Percentiles rank a stretch among this genome's conserved stretches.
Evolutionary conservation across 805 yeast species (phyloP).

Genomic region (Tetrapisispora nanseiensis): DNA sequence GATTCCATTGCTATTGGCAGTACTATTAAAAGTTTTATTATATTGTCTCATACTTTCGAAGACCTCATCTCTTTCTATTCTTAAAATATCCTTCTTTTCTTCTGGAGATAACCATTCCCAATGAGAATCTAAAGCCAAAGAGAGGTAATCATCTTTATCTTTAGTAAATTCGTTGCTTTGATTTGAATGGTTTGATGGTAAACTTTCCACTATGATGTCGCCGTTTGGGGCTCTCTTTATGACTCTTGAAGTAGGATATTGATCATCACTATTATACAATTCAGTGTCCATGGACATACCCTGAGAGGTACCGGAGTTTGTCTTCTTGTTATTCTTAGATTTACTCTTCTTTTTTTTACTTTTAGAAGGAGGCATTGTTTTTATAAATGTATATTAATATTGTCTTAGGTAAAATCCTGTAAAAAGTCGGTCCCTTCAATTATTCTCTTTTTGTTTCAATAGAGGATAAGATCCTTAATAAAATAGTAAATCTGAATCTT

Average conservation of each 20-base stretch:
- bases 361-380: slow-evolving; percentile 21
- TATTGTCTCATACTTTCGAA: slow-evolving; percentile 53
- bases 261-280: slow-evolving; percentile 45
- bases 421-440: no score
- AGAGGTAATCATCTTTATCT: slow-evolving; percentile 12
- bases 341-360: slow-evolving; percentile 23
- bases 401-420: no score
- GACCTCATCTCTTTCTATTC: slow-evolving; percentile 60
- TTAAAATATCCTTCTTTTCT: slow-evolving; percentile 50
- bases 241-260: slow-evolving; percentile 64
- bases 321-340: slow-evolving; percentile 9
- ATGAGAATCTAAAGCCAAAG: slow-evolving; percentile 28
- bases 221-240: slow-evolving; percentile 67
- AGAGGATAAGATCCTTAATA: no score
- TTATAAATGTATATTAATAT: background rate
- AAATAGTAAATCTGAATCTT: no score
- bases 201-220: slow-evolving; percentile 57
- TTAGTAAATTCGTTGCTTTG: slow-evolving; percentile 1
- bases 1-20: background rate
- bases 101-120: slow-evolving; percentile 61
- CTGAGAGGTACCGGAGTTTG: slow-evolving; percentile 7
- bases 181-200: slow-evolving; percentile 4
- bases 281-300: slow-evolving; percentile 30
- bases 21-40: slow-evolving; percentile 29
- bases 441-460: no score